Percentiles rank a stretch among this genome's conserved stretches.
Conservation (phyloP, 2,329 filamentous ascomycete species). For the Apiospora sp. region DNA sequence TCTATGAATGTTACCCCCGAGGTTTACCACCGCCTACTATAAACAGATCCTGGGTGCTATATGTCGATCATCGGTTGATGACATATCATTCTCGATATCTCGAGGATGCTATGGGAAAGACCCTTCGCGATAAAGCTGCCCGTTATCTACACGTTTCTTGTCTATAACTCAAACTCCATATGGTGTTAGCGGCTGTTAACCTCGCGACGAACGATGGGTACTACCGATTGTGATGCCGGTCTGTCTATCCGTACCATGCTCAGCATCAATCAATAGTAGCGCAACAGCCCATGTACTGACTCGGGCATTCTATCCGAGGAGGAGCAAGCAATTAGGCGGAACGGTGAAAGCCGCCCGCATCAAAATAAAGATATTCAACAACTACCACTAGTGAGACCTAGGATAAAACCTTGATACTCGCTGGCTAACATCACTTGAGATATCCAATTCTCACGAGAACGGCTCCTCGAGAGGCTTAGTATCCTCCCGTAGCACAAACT, state of each 20-base stretch:
- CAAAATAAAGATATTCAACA: conserved; percentile 12
- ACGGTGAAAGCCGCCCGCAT: background rate
- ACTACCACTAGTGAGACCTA: conserved; percentile 13
- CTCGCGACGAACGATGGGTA: background rate
- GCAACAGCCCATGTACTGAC: too few relatives aligned
- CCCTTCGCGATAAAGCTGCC: conserved; percentile 1
- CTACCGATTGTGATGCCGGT: background rate
- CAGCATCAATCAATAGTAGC: background rate
- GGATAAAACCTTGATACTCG: conserved; percentile 14
- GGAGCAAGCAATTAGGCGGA: background rate
- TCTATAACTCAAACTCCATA: background rate
- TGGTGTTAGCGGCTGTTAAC: background rate
- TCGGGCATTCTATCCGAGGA: background rate
- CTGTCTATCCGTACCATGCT: background rate
- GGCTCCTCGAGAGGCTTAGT: background rate
- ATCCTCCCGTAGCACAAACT: background rate
- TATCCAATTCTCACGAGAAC: background rate
- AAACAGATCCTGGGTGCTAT: background rate
- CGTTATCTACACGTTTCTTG: background rate
- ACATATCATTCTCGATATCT: background rate
- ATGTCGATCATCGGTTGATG: background rate
- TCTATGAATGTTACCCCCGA: background rate
- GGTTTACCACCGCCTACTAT: background rate
- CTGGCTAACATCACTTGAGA: background rate
- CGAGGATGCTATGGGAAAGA: background rate